Evolutionary conservation across 805 yeast genomes (phyloP), one percentile per base, ranked within the genome.

Genomic region (Ogataea corticis): DNA sequence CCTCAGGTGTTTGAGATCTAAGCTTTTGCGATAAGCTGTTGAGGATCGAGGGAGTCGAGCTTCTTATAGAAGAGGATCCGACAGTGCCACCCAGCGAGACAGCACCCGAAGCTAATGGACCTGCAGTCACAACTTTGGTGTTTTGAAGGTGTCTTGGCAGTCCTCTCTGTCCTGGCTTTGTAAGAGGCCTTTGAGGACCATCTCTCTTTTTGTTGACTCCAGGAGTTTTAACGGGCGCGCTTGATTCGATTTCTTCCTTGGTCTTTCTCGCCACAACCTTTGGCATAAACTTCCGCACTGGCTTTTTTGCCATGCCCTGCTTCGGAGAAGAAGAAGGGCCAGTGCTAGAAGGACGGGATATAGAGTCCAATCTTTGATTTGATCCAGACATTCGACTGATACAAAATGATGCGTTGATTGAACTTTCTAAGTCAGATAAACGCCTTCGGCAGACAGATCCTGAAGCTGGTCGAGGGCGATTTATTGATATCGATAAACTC

Each of bases 221-320:
- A 2, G 65, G 62, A 2, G 54, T 58, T 4, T 49, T 42, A 13
- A 51, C 38, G 4, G 90, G 89, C 0, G 90, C 91, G 44, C 79
- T 77, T 21, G 86, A 82, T 17, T 82, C 96, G 62, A 96, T 72
- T 55, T 89, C 96, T 55, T 87, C 91, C 55, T 87, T 84, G 10
- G 89, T 70, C 61, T 88, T 81, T 66, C 97, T 73, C 0, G 90
- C 90, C 34, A 91, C 96, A 2, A 75, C 83, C 64, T 91, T 91
- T 2, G 97, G 97, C 64, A 83, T 82, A 67, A 91, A 91, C 64
- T 85, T 84, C 49, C 85, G 68, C 2, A 80, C 72, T 7, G 87
- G 77, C 55, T 80, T 79, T 2, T 47, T 41, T 12, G 34, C 36
- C 7, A 48, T 36, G 4, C 52, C 44, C 2, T 46, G 13, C 7